Evolutionary conservation across 1,284 basidiomycete species (phyloP).

Genomic region (Vanrija humicola): DNA sequence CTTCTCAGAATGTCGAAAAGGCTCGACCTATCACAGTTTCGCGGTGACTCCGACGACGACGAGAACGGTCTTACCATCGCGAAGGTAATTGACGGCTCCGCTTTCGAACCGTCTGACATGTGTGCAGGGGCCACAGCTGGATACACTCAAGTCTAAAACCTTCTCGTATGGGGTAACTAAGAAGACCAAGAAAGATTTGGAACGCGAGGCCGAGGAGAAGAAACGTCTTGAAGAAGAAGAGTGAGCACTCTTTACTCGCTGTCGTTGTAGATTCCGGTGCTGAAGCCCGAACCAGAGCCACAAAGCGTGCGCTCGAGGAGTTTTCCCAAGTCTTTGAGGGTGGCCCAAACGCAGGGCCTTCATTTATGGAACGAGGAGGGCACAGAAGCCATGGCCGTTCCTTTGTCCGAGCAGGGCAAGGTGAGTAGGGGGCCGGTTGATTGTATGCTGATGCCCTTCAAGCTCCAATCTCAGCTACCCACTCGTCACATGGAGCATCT

Average conservation of each 20-base stretch:
- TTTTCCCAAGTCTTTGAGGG: constrained; percentile 11
- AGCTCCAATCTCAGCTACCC: no score
- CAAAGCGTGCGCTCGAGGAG: constrained; percentile 8
- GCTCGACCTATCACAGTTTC: constrained; percentile 45
- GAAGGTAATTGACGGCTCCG: constrained; percentile 20
- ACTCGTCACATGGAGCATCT: no score
- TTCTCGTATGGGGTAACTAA: constrained; percentile 49
- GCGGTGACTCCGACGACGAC: constrained; percentile 44
- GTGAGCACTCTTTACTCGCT: constrained; percentile 20
- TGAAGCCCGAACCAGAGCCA: background rate
- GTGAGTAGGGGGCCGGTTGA: background rate
- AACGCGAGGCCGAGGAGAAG: constrained; percentile 80
- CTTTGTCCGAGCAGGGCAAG: constrained; percentile 67
- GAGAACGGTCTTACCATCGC: constrained; percentile 29
- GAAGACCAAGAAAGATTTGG: constrained; percentile 71
- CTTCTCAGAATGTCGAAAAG: constrained; percentile 29
- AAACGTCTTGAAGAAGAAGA: constrained; percentile 70
- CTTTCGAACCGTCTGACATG: background rate
- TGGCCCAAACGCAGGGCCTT: constrained; percentile 7
- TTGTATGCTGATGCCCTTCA: no score
- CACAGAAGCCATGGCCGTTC: constrained; percentile 27
- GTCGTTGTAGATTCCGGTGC: background rate
- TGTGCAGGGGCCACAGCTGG: constrained; percentile 29
- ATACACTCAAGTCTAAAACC: constrained; percentile 44
- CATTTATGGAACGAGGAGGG: constrained; percentile 3